Evolutionary conservation across 345 rosid genomes (phyloP).

Genomic region (Populus davidiana): DNA sequence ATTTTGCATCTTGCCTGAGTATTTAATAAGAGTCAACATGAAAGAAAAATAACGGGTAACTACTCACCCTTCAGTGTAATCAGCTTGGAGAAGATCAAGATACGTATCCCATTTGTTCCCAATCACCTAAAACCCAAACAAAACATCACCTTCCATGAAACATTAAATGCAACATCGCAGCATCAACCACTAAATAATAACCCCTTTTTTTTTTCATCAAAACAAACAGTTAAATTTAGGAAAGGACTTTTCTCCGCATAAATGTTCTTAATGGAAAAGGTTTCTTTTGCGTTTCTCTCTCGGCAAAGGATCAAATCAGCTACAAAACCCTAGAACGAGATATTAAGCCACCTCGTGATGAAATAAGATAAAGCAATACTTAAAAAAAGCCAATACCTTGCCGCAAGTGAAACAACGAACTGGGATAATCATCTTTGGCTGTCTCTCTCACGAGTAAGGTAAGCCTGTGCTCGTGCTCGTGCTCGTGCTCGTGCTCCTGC

Average conservation of each 20-base stretch:
- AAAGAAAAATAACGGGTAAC: neutral
- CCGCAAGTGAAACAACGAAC: constrained; percentile 85
- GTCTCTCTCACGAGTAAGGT: neutral
- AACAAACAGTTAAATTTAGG: too few species aligned
- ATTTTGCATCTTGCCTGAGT: neutral
- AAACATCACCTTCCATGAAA: neutral
- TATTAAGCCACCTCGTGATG: neutral
- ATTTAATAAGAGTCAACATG: neutral
- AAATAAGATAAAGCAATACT: neutral
- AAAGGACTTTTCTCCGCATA: too few species aligned
- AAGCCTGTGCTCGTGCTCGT: neutral
- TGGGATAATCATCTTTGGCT: constrained; percentile 60
- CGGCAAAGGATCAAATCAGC: too few species aligned
- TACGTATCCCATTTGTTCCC: constrained; percentile 80
- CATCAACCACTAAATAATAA: neutral
- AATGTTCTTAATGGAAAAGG: neutral
- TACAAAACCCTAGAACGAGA: too few species aligned
- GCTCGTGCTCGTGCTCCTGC: too few species aligned
- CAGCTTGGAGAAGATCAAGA: constrained; percentile 74
- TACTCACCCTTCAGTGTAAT: constrained; percentile 62
- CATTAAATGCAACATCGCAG: neutral
- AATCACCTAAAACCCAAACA: constrained; percentile 43
- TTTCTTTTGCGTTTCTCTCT: too few species aligned
- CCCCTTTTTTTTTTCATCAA: too few species aligned
- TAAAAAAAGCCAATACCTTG: constrained; percentile 36